Percentiles rank a stretch among this genome's conserved stretches.
Evolutionary conservation across 2,329 filamentous ascomycete genomes (phyloP).

Genomic region (Stemphylium beticola): DNA sequence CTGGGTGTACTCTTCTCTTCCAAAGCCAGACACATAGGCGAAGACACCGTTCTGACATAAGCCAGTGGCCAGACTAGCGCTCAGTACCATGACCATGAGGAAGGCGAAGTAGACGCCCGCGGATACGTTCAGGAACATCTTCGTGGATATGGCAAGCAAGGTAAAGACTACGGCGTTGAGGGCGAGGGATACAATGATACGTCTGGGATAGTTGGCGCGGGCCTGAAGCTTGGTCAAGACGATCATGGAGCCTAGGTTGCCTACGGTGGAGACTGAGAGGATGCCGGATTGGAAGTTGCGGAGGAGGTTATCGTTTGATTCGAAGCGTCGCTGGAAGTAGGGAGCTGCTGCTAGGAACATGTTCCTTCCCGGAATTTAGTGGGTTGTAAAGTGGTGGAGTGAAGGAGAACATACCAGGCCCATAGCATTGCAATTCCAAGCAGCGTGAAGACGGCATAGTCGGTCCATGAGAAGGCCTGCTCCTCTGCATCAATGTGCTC

Average conservation of each 20-base stretch:
- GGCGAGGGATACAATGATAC: constrained; percentile 77
- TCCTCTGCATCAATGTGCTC: constrained; percentile 38
- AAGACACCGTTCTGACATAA: constrained; percentile 94
- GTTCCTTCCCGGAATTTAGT: constrained; percentile 68
- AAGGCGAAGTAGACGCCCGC: constrained; percentile 77
- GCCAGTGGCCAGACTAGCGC: constrained; percentile 79
- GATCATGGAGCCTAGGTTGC: constrained; percentile 78
- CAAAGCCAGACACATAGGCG: constrained; percentile 87
- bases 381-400: neutral
- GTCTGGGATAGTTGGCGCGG: constrained; percentile 83
- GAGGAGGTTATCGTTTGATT: constrained; percentile 71
- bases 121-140: constrained; percentile 66
- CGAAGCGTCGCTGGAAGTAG: constrained; percentile 87
- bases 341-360: constrained; percentile 97
- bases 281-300: constrained; percentile 90
- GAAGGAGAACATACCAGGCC: constrained; percentile 74
- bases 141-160: constrained; percentile 80
- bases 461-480: constrained; percentile 76
- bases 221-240: constrained; percentile 81
- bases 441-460: constrained; percentile 84
- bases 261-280: constrained; percentile 82
- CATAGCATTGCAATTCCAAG: constrained; percentile 94
- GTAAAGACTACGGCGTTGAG: constrained; percentile 80
- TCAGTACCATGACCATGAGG: constrained; percentile 79
- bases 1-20: constrained; percentile 86